Percentiles rank a stretch among this genome's conserved stretches.
These are phyloP conservation scores for Cyphellophora attinorum DNA, from an alignment of 2,329 filamentous ascomycete genomes.

Conservation along the genomic window DNA sequence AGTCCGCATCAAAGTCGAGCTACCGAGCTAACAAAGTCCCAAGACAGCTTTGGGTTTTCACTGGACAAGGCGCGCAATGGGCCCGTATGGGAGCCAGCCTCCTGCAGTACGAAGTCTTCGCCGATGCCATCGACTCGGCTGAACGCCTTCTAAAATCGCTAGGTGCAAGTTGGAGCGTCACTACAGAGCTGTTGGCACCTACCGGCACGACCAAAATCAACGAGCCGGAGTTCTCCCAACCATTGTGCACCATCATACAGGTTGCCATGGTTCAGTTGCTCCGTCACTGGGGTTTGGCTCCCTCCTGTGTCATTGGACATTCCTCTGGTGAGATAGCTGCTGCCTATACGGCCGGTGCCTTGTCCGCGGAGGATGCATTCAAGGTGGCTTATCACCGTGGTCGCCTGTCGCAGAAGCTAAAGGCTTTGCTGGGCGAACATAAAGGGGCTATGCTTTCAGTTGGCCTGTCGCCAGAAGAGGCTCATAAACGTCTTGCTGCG, in stretches of 20 bases:
- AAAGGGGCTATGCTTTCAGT: conserved; percentile 23
- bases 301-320: conserved; percentile 17
- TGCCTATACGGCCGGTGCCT: conserved; percentile 15
- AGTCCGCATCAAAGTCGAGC: background rate
- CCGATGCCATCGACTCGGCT: conserved; percentile 5
- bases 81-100: conserved; percentile 12
- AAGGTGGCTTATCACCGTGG: conserved; percentile 23
- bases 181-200: conserved; percentile 7
- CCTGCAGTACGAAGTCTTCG: conserved; percentile 8
- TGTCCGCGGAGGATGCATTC: conserved; percentile 20
- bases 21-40: conserved; percentile 1
- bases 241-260: conserved; percentile 16
- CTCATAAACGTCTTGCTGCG: conserved; percentile 12
- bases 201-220: conserved; percentile 5
- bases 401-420: conserved; percentile 1
- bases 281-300: conserved; percentile 8
- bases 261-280: conserved; percentile 18
- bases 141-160: conserved; percentile 7
- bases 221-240: conserved; percentile 10
- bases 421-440: conserved; percentile 1
- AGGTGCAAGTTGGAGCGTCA: conserved; percentile 15
- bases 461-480: conserved; percentile 15
- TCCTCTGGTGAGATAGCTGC: conserved; percentile 21
- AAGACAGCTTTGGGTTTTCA: conserved; percentile 9
- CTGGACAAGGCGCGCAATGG: conserved; percentile 18